Evolutionary conservation across 768 basidiomycete genomes (phyloP).

Genomic region (Mycena capillaripes): DNA sequence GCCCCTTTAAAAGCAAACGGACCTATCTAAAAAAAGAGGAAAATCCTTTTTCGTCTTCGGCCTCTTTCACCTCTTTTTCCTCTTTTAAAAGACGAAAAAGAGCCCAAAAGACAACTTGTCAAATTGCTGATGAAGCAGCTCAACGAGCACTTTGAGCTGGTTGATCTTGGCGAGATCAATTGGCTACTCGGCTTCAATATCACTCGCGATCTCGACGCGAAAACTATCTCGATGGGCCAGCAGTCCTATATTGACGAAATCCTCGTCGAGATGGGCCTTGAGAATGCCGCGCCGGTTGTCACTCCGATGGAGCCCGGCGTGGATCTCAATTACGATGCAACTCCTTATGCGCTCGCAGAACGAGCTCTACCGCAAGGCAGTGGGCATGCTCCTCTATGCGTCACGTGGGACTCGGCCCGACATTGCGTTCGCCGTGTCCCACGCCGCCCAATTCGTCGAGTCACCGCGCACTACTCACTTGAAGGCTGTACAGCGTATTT

Average conservation of each 20-base stretch:
- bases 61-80: no score
- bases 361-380: constrained; percentile 23
- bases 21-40: no score
- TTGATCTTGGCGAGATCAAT: constrained; percentile 44
- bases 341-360: constrained; percentile 21
- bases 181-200: constrained; percentile 47
- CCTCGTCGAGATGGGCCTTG: constrained; percentile 36
- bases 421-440: constrained; percentile 31
- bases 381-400: constrained; percentile 34
- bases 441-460: constrained; percentile 32
- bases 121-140: no score
- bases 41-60: no score
- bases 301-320: constrained; percentile 39
- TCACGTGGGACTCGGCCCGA: constrained; percentile 29
- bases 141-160: constrained; percentile 35
- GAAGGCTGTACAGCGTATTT: constrained; percentile 32
- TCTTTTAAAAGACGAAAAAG: no score
- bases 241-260: constrained; percentile 41
- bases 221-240: constrained; percentile 44
- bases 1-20: no score
- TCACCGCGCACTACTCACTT: constrained; percentile 34
- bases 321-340: constrained; percentile 24
- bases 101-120: no score
- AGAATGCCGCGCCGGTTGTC: constrained; percentile 36
- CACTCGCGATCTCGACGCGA: constrained; percentile 30